Evolutionary conservation across 257 asterid genomes (phyloP).

Genomic region (Nicotiana paniculata): DNA sequence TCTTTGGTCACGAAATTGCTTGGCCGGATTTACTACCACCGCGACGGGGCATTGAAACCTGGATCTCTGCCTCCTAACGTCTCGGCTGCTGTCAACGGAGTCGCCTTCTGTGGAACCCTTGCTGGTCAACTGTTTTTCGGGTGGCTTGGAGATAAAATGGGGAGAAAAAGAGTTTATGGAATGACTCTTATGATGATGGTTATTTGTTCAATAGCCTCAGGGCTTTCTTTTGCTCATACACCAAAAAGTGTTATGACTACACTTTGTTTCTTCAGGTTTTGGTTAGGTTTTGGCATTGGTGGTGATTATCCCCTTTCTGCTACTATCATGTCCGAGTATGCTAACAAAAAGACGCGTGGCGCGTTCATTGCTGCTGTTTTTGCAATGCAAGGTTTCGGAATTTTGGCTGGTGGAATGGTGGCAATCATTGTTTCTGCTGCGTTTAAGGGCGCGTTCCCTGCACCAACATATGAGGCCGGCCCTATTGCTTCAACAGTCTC

Average conservation of each 20-base stretch:
- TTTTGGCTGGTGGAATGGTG: slow-evolving; percentile 26
- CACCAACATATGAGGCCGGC: slow-evolving; percentile 16
- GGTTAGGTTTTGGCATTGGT: slow-evolving; percentile 40
- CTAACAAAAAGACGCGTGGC: slow-evolving; percentile 36
- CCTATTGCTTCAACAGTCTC: slow-evolving; percentile 19
- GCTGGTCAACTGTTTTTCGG: slow-evolving; percentile 34
- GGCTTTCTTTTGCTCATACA: slow-evolving; percentile 25
- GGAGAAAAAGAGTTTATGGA: slow-evolving; percentile 34
- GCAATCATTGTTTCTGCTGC: slow-evolving; percentile 20
- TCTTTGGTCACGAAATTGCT: slow-evolving; percentile 30
- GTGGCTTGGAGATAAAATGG: slow-evolving; percentile 41
- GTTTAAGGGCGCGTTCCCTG: slow-evolving; percentile 4
- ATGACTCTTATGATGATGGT: slow-evolving; percentile 31
- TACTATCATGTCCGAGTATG: slow-evolving; percentile 38
- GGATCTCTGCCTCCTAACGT: slow-evolving; percentile 30
- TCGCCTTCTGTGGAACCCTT: slow-evolving; percentile 33
- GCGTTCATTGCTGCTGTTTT: slow-evolving; percentile 36
- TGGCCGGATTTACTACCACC: slow-evolving; percentile 30
- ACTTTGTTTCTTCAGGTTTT: slow-evolving; percentile 31
- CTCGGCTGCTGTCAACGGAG: slow-evolving; percentile 26
- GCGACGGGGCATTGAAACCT: slow-evolving; percentile 12
- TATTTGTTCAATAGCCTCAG: slow-evolving; percentile 28
- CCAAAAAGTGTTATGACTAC: slow-evolving; percentile 30
- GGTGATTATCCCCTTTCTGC: slow-evolving; percentile 45
- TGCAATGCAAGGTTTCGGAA: slow-evolving; percentile 39